phyloP scores from a whole-genome alignment of 2,329 filamentous ascomycete species.

The Ophiostoma sp. region DNA sequence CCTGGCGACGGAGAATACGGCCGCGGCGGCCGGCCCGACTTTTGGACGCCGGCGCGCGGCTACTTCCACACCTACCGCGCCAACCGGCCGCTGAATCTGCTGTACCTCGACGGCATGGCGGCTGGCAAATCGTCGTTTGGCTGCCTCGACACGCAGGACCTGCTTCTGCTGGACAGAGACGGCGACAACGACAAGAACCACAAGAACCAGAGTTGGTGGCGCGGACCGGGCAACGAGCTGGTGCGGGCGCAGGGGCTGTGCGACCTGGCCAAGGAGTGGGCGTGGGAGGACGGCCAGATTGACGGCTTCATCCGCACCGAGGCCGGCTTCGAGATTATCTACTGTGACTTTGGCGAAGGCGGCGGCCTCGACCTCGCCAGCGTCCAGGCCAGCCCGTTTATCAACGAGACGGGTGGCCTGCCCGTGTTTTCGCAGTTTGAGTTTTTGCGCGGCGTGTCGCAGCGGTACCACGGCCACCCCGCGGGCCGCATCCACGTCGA shows the following conservation, averaged over 20 bases:
- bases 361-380: conserved; percentile 38
- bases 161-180: conserved; percentile 42
- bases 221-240: conserved; percentile 36
- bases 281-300: conserved; percentile 38
- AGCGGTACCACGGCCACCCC: conserved; percentile 45
- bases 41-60: conserved; percentile 37
- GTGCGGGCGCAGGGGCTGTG: conserved; percentile 54
- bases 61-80: conserved; percentile 64
- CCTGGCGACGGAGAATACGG: neutral
- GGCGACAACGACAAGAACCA: neutral
- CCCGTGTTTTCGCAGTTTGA: conserved; percentile 28
- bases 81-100: conserved; percentile 50
- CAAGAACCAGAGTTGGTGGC: neutral
- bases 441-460: conserved; percentile 39
- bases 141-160: conserved; percentile 63
- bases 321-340: conserved; percentile 64
- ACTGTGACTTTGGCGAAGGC: conserved; percentile 53
- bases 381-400: conserved; percentile 26
- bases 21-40: neutral
- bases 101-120: conserved; percentile 67
- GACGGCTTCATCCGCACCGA: conserved; percentile 65
- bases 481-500: conserved; percentile 41
- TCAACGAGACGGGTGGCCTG: conserved; percentile 27
- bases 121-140: conserved; percentile 61
- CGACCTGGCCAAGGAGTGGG: conserved; percentile 46